These are phyloP conservation scores for Pueraria montana DNA, from an alignment of 306 rosid genomes.

Conservation along the genomic window DNA sequence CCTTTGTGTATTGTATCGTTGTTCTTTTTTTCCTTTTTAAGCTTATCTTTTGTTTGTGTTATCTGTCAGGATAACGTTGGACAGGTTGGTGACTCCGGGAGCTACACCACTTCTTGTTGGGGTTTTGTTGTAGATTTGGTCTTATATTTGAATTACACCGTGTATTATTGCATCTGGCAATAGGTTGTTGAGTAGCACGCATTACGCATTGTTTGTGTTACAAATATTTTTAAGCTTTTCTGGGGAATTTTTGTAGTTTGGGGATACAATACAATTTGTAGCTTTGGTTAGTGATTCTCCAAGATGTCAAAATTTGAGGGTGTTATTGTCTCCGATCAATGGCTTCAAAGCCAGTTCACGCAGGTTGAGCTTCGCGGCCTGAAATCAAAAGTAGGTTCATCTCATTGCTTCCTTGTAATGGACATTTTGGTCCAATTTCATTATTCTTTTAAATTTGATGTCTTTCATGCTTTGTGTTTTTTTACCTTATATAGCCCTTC, in stretches of 20 bases:
- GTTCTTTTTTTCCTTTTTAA: conserved; percentile 33
- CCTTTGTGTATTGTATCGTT: background rate
- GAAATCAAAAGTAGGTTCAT: conserved; percentile 73
- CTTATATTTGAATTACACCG: conserved; percentile 37
- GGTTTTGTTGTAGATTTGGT: conserved; percentile 40
- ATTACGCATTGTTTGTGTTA: conserved; percentile 6
- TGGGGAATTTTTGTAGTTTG: conserved; percentile 31
- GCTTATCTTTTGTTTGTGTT: conserved; percentile 49
- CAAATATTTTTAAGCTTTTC: conserved; percentile 1
- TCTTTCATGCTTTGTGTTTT: background rate
- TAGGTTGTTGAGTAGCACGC: conserved; percentile 29
- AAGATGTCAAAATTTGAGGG: conserved; percentile 88
- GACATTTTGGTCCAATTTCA: conserved; percentile 32
- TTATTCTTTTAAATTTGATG: conserved; percentile 9
- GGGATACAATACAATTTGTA: conserved; percentile 41
- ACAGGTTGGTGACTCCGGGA: conserved; percentile 53
- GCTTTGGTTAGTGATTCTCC: conserved; percentile 40
- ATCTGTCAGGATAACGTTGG: conserved; percentile 51
- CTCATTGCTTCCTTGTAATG: conserved; percentile 13
- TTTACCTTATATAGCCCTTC: conserved; percentile 30
- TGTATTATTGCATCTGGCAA: conserved; percentile 45
- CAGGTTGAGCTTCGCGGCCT: conserved; percentile 96
- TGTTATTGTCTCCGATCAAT: conserved; percentile 86
- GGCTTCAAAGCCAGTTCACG: conserved; percentile 94
- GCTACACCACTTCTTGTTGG: conserved; percentile 46